Evolutionary conservation across 768 basidiomycete species (phyloP), one percentile per base, ranked within the genome.

Genomic region (Boletus fagicola): DNA sequence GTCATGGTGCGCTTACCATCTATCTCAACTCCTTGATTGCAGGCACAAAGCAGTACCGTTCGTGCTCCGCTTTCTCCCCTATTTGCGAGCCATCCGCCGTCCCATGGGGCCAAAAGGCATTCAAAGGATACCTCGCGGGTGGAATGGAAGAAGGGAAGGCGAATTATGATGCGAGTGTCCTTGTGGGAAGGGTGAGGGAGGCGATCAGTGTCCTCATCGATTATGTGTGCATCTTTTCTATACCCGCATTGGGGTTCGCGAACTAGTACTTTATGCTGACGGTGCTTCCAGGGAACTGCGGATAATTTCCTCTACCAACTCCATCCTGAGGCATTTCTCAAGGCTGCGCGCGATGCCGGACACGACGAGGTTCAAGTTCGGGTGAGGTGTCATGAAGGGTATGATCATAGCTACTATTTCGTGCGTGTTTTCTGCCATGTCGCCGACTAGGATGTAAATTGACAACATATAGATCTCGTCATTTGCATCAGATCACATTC

Each of bases 41-140:
- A 30, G 77, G 81, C 56, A 76, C 76, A 8, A 85, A 84, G 69
- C 80, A 81, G 62, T 98, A 90, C 74, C 83, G 84, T 52, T 96
- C 94, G 20, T 90, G 83, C 8, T 95, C 93, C 7, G 96, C 93
- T 0, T 98, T 98, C 69, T 77, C 92, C 31, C 90, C 90, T 1
- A 85, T 92, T 53, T 78, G 86, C 50, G 98, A 98, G 73, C 94
- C 96, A 0, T 86, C 86, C 15, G 82, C 87, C 51, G 87, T 85
- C 49, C 87, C 88, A 2, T 98, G 96, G 96, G 96, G 96, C 24
- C 78, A 87, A 67, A 96, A 94, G 69, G 95, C 94, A 2, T 97
- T 98, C 76, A 68, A 65, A 3, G 92, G 92, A 16, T 98, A 96
- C 74, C 82, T 98, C 24, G 74, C 80, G 48, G 87, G 86, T 35